A percentile compares a stretch with the other conserved stretches of the same genome.
These are phyloP conservation scores for Collybia sp. DNA, from an alignment of 768 basidiomycete genomes.

Conservation along the genomic window DNA sequence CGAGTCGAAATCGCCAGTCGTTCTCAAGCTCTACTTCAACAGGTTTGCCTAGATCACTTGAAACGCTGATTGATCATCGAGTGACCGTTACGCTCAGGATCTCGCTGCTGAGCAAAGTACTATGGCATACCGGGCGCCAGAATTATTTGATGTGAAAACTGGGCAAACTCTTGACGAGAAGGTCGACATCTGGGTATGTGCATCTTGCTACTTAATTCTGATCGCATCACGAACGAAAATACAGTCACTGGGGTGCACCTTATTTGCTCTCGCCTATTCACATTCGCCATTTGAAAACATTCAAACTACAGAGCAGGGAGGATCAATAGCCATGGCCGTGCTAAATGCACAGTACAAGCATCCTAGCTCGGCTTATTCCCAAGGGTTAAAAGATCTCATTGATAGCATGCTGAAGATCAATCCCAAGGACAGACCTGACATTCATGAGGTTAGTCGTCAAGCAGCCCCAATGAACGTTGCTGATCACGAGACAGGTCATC, in stretches of 20 bases:
- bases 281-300: conserved; percentile 95
- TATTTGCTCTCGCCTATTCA: conserved; percentile 92
- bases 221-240: neutral
- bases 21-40: conserved; percentile 84
- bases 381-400: conserved; percentile 78
- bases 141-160: conserved; percentile 96
- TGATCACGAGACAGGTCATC: conserved; percentile 46
- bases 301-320: conserved; percentile 90
- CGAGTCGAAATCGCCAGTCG: conserved; percentile 78
- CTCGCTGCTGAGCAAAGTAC: conserved; percentile 97
- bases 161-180: conserved; percentile 85
- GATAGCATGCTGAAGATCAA: conserved; percentile 82
- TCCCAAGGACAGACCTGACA: conserved; percentile 78
- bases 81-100: conserved; percentile 45
- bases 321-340: conserved; percentile 97
- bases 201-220: neutral
- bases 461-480: conserved; percentile 1
- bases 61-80: neutral
- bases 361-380: conserved; percentile 80
- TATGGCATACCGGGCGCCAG: conserved; percentile 98
- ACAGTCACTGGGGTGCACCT: conserved; percentile 92
- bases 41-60: conserved; percentile 39
- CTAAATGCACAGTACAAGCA: conserved; percentile 91
- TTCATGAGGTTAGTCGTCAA: conserved; percentile 63
- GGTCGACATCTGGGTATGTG: conserved; percentile 90